phyloP scores from a whole-genome alignment of 768 basidiomycete species.

The Leccinum variicolor region DNA sequence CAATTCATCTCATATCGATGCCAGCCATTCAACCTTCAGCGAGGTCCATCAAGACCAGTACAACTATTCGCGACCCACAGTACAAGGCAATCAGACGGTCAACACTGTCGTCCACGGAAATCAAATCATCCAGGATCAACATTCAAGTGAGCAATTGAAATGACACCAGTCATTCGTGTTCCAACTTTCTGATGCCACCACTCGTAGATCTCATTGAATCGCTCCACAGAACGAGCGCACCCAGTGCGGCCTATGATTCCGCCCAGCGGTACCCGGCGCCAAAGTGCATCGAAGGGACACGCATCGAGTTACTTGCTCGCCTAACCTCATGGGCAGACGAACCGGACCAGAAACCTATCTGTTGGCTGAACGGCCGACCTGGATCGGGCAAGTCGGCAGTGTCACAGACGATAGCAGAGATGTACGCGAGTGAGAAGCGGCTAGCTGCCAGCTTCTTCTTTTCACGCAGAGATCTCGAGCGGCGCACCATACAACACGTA shows the following conservation, averaged over 20 bases:
- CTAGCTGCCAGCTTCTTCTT: constrained; percentile 38
- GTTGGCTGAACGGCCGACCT: constrained; percentile 26
- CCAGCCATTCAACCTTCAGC: constrained; percentile 15
- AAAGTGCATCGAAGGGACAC: constrained; percentile 23
- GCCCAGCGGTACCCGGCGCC: constrained; percentile 18
- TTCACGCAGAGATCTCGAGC: constrained; percentile 25
- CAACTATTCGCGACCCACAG: constrained; percentile 4
- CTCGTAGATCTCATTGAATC: constrained; percentile 11
- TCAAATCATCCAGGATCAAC: constrained; percentile 14
- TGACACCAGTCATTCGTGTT: neutral
- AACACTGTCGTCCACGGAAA: constrained; percentile 18
- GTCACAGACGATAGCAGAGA: constrained; percentile 31
- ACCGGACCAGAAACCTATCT: constrained; percentile 7
- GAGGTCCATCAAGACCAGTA: constrained; percentile 16
- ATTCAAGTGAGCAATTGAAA: neutral
- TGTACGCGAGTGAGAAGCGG: constrained; percentile 13
- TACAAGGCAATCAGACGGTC: constrained; percentile 18
- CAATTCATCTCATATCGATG: constrained; percentile 3
- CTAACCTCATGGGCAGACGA: constrained; percentile 14
- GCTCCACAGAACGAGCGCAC: constrained; percentile 15
- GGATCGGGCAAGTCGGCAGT: constrained; percentile 29
- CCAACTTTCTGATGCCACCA: neutral
- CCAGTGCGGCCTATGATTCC: constrained; percentile 19
- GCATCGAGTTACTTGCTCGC: constrained; percentile 15
- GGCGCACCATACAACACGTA: constrained; percentile 22